A percentile compares a stretch with the other conserved stretches of the same genome.
Conservation (phyloP, 176 grass and related monocot genomes). For the Bonia amplexicaulis region DNA sequence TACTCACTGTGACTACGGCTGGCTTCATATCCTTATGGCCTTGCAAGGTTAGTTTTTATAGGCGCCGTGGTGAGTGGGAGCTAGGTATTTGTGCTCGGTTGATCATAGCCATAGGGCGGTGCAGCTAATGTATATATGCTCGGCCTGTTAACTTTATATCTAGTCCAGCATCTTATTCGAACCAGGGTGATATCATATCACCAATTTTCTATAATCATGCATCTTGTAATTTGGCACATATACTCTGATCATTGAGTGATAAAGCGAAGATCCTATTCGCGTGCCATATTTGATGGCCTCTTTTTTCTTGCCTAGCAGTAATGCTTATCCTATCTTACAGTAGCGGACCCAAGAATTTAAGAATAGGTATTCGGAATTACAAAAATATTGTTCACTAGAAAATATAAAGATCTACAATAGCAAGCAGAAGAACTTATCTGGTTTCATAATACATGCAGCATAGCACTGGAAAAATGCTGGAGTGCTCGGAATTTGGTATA, state of each 20-base stretch:
- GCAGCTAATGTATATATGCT: neutral
- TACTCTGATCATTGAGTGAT: neutral
- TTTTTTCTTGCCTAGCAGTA: neutral
- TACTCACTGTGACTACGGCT: neutral
- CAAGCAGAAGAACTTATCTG: slow-evolving; percentile 45
- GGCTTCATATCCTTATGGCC: neutral
- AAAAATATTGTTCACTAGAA: too few relatives aligned
- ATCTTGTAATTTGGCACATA: slow-evolving; percentile 2
- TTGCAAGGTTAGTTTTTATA: neutral
- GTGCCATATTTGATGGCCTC: neutral
- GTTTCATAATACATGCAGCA: slow-evolving; percentile 87
- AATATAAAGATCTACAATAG: neutral
- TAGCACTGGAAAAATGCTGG: slow-evolving; percentile 94
- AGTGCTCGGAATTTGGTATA: slow-evolving; percentile 80
- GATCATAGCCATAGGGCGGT: neutral
- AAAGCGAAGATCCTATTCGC: slow-evolving; percentile 4
- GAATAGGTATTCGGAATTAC: too few relatives aligned
- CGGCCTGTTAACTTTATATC: slow-evolving; percentile 4
- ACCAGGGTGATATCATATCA: neutral
- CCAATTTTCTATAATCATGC: neutral
- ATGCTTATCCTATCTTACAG: neutral
- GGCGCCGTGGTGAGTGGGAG: neutral
- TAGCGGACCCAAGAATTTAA: too few relatives aligned
- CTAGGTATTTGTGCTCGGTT: neutral
- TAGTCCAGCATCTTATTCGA: slow-evolving; percentile 1